Evolutionary conservation across 108 stramenopile species (phyloP), one percentile per base, ranked within the genome.

Genomic region (Cyclostephanos invisitatus): DNA sequence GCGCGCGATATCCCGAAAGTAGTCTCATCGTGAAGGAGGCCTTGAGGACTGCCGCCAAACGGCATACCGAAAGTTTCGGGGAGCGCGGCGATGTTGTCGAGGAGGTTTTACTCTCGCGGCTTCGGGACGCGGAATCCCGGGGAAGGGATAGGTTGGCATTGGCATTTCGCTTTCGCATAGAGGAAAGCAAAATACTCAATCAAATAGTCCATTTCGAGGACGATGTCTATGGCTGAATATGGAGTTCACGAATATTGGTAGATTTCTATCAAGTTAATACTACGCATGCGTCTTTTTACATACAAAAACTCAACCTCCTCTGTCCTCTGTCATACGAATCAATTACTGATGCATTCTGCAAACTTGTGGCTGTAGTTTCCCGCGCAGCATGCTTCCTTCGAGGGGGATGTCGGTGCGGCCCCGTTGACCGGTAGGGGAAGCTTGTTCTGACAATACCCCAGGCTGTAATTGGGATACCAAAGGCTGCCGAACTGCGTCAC

Each of bases 121-220:
- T 80, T 22, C 53, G 51, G 20, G 44, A 56, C 35, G 81, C 76
- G 0, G 58, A 73, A 49, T 20, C 8, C 3, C 14, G 73, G 17
- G 68, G 73, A 17, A 38, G 27, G 7, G 62, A 70, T 18, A 51
- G 35, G 56, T 15, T 70, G 50, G 29, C 51, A 17, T 32, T 85
- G 58, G 82, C 85, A 5, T 63, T 81, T 29, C 64, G 68, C 28
- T 84, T 84, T 75, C 83, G 85, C 64, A 70, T 82, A 12, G 81
- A 81, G 58, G 85, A 85, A 46, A 69, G 79, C 35, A 79, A 80
- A 42, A 47, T 85, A 17, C 66, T 84, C 32, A 8, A 18, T 12
- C 24, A 14, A 27, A 67, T 81, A 64, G 69, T 67, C 40, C 20
- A 50, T 44, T 27, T 51, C 17, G n/a, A 8, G 17, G 62, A 60